A percentile compares a stretch with the other conserved stretches of the same genome.
These are phyloP conservation scores for Globisporangium spiculum DNA, from an alignment of 352 stramenopile genomes.

Conservation along the genomic window DNA sequence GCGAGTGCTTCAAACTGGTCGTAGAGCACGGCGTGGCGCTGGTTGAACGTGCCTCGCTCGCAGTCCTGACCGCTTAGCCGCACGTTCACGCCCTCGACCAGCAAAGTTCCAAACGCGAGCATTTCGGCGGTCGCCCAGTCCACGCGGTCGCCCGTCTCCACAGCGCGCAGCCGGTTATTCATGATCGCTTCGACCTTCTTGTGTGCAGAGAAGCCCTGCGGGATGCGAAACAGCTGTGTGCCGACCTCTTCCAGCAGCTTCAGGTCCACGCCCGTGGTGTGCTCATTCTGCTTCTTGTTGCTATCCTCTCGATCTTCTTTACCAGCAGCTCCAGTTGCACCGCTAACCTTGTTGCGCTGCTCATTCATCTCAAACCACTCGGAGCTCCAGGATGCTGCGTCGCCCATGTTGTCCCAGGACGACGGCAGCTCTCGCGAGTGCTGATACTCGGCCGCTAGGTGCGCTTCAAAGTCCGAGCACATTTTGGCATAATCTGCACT, in stretches of 20 bases:
- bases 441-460: constrained; percentile 68
- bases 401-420: constrained; percentile 73
- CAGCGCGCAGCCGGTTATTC: constrained; percentile 76
- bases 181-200: constrained; percentile 86
- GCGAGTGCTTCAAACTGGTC: constrained; percentile 81
- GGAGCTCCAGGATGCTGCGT: constrained; percentile 60
- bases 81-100: constrained; percentile 84
- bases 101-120: constrained; percentile 80
- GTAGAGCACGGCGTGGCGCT: constrained; percentile 87
- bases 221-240: constrained; percentile 73
- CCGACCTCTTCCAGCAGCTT: constrained; percentile 76
- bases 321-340: not conserved
- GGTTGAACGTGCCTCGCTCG: constrained; percentile 89
- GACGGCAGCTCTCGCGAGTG: constrained; percentile 64
- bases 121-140: constrained; percentile 89
- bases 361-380: constrained; percentile 48
- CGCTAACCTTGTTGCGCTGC: constrained; percentile 6
- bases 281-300: constrained; percentile 9
- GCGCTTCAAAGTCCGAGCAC: constrained; percentile 59
- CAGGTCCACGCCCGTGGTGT: constrained; percentile 62
- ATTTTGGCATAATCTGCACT: constrained; percentile 43
- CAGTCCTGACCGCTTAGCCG: constrained; percentile 87
- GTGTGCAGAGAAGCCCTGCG: constrained; percentile 79
- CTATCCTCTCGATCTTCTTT: not conserved
- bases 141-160: constrained; percentile 78